Conservation (phyloP, 176 grass and related monocot genomes). For the Musa acuminata region DNA sequence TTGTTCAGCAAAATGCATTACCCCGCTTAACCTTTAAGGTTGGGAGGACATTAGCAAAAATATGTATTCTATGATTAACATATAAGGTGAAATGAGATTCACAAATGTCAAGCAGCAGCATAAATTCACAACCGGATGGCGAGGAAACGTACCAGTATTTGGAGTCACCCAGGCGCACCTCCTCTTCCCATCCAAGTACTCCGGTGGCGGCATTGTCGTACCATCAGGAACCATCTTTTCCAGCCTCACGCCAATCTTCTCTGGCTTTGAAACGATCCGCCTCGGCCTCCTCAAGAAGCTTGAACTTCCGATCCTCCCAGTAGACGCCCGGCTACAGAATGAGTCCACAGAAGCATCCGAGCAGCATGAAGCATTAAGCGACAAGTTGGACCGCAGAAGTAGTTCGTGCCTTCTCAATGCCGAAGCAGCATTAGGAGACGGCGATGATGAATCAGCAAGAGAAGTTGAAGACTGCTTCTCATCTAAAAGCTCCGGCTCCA, state of each 20-base stretch:
- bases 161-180: conserved; percentile 84
- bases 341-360: conserved; percentile 82
- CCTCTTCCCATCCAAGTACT: conserved; percentile 39
- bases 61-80: too few species aligned
- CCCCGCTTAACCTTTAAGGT: not conserved
- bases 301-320: conserved; percentile 50
- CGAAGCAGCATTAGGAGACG: conserved; percentile 7
- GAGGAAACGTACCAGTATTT: too few species aligned
- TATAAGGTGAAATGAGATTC: too few species aligned
- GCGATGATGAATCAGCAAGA: not conserved
- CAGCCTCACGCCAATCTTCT: conserved; percentile 22
- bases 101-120: too few species aligned
- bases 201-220: conserved; percentile 10
- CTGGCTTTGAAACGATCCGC: not conserved
- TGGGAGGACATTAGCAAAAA: too few species aligned
- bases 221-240: conserved; percentile 20
- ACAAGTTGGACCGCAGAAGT: conserved; percentile 47
- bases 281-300: conserved; percentile 32
- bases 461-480: conserved; percentile 12
- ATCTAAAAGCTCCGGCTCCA: not conserved
- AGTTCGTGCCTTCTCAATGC: conserved; percentile 62
- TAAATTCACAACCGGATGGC: too few species aligned
- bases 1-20: not conserved
- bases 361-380: conserved; percentile 68
- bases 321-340: conserved; percentile 83